Conservation (phyloP, 2,329 filamentous ascomycete species). For the Periconia digitata region DNA sequence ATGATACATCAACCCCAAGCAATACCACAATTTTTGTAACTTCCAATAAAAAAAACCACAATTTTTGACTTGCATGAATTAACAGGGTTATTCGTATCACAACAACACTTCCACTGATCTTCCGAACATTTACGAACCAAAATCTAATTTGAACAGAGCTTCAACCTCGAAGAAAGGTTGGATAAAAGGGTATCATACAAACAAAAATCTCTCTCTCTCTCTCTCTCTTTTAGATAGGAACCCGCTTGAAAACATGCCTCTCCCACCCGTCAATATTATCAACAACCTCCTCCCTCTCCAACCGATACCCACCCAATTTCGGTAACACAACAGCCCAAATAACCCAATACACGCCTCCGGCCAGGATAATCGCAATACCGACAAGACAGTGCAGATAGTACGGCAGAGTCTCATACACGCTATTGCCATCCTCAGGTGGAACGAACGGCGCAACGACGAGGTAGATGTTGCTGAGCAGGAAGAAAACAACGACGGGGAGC, state of each 20-base stretch:
- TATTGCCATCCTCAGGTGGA: constrained; percentile 51
- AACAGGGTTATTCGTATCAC: too few species aligned
- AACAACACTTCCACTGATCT: too few species aligned
- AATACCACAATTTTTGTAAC: too few species aligned
- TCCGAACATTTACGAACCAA: too few species aligned
- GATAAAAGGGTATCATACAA: too few species aligned
- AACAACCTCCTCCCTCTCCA: constrained; percentile 38
- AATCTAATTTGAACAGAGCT: too few species aligned
- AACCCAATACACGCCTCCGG: constrained; percentile 55
- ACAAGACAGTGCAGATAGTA: constrained; percentile 59
- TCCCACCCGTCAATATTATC: constrained; percentile 43
- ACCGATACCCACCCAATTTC: constrained; percentile 41
- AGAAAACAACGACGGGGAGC: constrained; percentile 54
- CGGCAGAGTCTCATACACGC: constrained; percentile 55
- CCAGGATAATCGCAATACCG: constrained; percentile 52
- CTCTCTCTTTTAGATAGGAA: constrained; percentile 13
- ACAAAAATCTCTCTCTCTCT: too few species aligned
- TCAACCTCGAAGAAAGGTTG: too few species aligned
- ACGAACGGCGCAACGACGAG: constrained; percentile 56
- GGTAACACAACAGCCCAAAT: constrained; percentile 55
- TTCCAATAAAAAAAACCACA: too few species aligned
- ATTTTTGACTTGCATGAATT: too few species aligned
- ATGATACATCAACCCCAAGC: too few species aligned
- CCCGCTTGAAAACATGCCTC: constrained; percentile 39
- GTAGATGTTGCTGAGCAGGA: constrained; percentile 56